Conservation (phyloP, 805 yeast species). For the Wickerhamiella spandovensis region DNA sequence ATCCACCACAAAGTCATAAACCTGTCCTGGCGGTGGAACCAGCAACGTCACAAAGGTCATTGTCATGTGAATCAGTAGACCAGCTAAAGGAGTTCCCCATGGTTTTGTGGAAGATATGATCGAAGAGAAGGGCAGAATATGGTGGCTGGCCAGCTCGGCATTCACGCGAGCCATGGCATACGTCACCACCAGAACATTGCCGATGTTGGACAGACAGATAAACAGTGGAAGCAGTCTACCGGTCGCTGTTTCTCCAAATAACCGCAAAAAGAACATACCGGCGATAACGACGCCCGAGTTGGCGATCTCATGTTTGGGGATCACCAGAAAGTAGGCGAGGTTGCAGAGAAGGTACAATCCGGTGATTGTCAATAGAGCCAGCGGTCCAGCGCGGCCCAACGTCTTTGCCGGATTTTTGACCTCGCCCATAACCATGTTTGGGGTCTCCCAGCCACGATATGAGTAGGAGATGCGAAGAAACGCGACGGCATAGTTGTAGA, state of each 20-base stretch:
- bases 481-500: constrained; percentile 43
- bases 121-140: constrained; percentile 36
- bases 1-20: constrained; percentile 50
- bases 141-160: constrained; percentile 41
- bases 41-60: constrained; percentile 41
- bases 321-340: constrained; percentile 43
- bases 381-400: constrained; percentile 46
- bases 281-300: constrained; percentile 52
- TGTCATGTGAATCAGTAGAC: constrained; percentile 41
- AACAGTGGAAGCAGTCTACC: constrained; percentile 39
- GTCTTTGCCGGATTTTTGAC: constrained; percentile 43
- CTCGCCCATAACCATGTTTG: constrained; percentile 48
- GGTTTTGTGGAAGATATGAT: constrained; percentile 32
- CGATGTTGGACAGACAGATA: constrained; percentile 49
- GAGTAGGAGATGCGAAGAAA: constrained; percentile 47
- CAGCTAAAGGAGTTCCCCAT: constrained; percentile 28
- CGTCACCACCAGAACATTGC: constrained; percentile 51
- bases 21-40: constrained; percentile 49
- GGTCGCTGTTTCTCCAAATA: constrained; percentile 44
- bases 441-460: constrained; percentile 60
- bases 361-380: constrained; percentile 41
- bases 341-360: constrained; percentile 43
- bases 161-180: constrained; percentile 48
- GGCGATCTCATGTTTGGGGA: constrained; percentile 29
- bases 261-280: constrained; percentile 43